Conservation (phyloP, 1,284 basidiomycete species). For the Porogramme epimiltina region DNA sequence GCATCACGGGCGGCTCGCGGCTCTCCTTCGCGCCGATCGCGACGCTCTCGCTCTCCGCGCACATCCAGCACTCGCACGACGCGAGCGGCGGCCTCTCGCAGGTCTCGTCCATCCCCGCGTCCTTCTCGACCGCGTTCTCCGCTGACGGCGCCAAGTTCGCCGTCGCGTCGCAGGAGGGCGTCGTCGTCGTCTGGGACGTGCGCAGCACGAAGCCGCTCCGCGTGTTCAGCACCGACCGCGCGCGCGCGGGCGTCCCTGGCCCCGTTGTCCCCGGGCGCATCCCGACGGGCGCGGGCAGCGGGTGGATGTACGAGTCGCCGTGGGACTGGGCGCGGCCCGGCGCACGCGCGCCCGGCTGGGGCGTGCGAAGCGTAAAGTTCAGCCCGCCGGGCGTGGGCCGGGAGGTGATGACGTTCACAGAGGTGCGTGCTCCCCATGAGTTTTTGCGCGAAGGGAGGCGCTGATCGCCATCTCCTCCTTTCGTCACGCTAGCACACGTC, state of each 20-base stretch:
- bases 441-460: not conserved
- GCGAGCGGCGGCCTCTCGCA: slow-evolving; percentile 26
- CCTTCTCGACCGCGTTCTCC: slow-evolving; percentile 86
- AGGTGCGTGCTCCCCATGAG: slow-evolving; percentile 48
- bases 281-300: slow-evolving; percentile 48
- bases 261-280: slow-evolving; percentile 26
- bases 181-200: slow-evolving; percentile 81
- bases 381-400: slow-evolving; percentile 52
- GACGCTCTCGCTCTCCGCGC: slow-evolving; percentile 58
- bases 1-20: slow-evolving; percentile 58
- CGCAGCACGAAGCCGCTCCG: slow-evolving; percentile 70
- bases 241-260: slow-evolving; percentile 31
- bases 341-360: slow-evolving; percentile 69
- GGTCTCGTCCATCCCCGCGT: slow-evolving; percentile 55
- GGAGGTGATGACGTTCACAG: slow-evolving; percentile 83
- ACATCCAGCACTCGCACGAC: slow-evolving; percentile 37
- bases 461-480: not conserved
- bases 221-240: slow-evolving; percentile 60
- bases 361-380: slow-evolving; percentile 79
- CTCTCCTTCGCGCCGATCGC: slow-evolving; percentile 59
- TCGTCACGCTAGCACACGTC: slow-evolving; percentile 65
- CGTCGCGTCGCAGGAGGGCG: slow-evolving; percentile 84
- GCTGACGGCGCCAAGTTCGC: slow-evolving; percentile 82
- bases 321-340: slow-evolving; percentile 64
- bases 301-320: slow-evolving; percentile 61